Conservation (phyloP, 345 rosid genomes). For the Ceriops tagal region DNA sequence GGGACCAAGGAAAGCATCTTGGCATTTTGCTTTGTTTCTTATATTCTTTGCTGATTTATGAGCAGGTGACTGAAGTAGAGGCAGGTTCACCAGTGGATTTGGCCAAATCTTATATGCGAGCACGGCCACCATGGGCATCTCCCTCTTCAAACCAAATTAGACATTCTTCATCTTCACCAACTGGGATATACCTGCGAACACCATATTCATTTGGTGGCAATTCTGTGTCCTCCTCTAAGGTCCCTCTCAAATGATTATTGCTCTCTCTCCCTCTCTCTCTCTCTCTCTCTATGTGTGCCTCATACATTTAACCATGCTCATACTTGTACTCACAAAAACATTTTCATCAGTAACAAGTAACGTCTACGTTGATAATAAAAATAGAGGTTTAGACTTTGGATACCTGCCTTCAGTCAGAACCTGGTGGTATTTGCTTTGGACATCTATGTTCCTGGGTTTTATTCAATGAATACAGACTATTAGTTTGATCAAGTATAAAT, state of each 20-base stretch:
- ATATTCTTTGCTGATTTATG: neutral
- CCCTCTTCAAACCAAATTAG: conserved; percentile 40
- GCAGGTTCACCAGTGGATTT: conserved; percentile 70
- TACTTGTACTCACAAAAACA: too few relatives aligned
- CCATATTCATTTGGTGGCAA: conserved; percentile 42
- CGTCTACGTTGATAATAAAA: conserved; percentile 5
- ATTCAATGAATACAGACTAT: neutral
- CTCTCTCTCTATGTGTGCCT: neutral
- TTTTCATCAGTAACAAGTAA: neutral
- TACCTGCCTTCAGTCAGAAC: neutral
- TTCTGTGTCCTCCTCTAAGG: conserved; percentile 55
- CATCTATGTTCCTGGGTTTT: neutral
- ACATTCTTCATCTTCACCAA: conserved; percentile 40
- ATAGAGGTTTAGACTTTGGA: neutral
- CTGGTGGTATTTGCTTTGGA: neutral
- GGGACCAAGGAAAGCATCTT: neutral
- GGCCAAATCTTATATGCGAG: conserved; percentile 80
- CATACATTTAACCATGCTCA: too few relatives aligned
- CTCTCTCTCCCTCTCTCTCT: conserved; percentile 5
- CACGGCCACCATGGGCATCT: conserved; percentile 73
- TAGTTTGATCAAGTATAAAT: neutral
- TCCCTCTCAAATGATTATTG: conserved; percentile 11
- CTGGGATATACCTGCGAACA: conserved; percentile 38
- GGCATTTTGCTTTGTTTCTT: neutral
- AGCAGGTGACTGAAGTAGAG: conserved; percentile 54